Conservation (phyloP, 169 alveolate species). For the Plasmodium coatneyi region DNA sequence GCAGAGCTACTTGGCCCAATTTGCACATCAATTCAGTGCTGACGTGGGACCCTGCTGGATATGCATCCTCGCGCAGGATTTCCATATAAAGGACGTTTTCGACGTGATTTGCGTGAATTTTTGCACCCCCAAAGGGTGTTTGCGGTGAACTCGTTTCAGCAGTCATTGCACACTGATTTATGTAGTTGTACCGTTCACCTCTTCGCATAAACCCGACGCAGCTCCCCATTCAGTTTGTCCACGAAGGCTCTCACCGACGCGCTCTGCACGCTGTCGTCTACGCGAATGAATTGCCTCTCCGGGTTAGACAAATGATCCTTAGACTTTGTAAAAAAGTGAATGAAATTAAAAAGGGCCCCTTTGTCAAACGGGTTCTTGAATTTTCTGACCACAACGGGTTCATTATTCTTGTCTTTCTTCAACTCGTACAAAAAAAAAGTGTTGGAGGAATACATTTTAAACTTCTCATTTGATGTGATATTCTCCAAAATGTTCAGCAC, state of each 20-base stretch:
- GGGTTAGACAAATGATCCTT: not conserved
- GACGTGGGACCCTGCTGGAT: not conserved
- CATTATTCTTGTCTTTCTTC: slow-evolving; percentile 38
- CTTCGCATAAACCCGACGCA: not conserved
- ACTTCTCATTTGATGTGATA: slow-evolving; percentile 64
- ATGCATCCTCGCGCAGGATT: slow-evolving; percentile 13
- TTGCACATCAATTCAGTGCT: not conserved
- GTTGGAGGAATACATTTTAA: slow-evolving; percentile 33
- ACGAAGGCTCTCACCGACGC: slow-evolving; percentile 18
- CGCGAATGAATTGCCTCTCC: slow-evolving; percentile 9
- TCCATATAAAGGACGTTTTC: not conserved
- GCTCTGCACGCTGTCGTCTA: slow-evolving; percentile 20
- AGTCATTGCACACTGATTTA: not conserved
- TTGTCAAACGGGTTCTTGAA: slow-evolving; percentile 67
- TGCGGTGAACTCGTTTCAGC: not conserved
- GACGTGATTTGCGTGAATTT: slow-evolving; percentile 1
- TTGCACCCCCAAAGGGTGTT: not conserved
- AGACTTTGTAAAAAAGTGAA: slow-evolving; percentile 52
- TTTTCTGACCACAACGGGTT: slow-evolving; percentile 33
- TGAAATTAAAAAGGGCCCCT: slow-evolving; percentile 6
- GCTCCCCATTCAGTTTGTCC: slow-evolving; percentile 18
- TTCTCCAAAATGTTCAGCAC: slow-evolving; percentile 54
- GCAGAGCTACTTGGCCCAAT: not conserved
- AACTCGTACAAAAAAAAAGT: slow-evolving; percentile 44
- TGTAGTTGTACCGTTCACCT: not conserved